Conservation (phyloP, 2,329 filamentous ascomycete genomes). For the Pseudogymnoascus sp. region DNA sequence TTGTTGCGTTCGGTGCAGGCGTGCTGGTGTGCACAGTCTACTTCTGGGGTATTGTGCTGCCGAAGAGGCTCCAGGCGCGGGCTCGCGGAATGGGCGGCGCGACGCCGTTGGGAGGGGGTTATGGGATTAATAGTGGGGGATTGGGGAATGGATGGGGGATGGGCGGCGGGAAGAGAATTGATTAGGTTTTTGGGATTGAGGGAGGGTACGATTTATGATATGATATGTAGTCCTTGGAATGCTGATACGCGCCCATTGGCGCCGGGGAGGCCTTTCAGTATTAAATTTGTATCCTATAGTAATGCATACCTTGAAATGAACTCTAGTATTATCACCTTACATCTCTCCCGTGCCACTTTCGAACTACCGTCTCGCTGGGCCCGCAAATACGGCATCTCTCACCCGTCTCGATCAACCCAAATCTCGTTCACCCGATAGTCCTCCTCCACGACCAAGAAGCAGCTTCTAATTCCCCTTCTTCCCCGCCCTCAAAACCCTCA, state of each 20-base stretch:
- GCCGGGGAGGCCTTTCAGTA: neutral
- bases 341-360: neutral
- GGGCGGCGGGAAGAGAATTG: conserved; percentile 17
- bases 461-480: neutral
- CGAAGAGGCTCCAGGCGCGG: conserved; percentile 30
- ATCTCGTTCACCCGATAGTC: neutral
- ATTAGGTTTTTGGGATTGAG: neutral
- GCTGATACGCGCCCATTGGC: neutral
- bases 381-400: neutral
- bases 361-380: neutral
- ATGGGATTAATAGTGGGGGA: conserved; percentile 18
- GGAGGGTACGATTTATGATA: conserved; percentile 4
- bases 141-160: conserved; percentile 21
- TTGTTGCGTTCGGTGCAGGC: conserved; percentile 53
- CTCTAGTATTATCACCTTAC: neutral
- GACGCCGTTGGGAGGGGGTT: conserved; percentile 20
- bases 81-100: conserved; percentile 19
- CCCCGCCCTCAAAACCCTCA: neutral
- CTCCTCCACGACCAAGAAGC: no score
- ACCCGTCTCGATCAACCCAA: neutral
- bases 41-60: conserved; percentile 54
- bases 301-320: conserved; percentile 1
- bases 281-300: conserved; percentile 3
- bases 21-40: conserved; percentile 48
- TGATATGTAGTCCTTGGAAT: conserved; percentile 5